phyloP scores from a whole-genome alignment of 139 green algal species.

The Nannochloris sp. region DNA sequence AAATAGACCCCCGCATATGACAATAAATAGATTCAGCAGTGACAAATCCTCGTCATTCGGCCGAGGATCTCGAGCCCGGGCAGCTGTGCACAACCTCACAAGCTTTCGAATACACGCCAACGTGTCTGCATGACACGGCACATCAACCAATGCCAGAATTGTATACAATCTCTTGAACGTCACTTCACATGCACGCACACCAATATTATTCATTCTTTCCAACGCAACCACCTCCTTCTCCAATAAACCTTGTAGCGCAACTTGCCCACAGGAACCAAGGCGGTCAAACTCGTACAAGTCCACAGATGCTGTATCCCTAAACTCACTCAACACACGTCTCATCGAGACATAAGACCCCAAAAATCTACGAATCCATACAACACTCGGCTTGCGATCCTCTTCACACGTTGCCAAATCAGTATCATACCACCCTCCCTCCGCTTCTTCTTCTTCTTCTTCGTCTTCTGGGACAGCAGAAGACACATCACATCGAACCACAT shows the following conservation, averaged over 20 bases:
- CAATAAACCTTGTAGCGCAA: no score
- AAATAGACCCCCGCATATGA: slow-evolving; percentile 67
- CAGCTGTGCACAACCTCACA: slow-evolving; percentile 39
- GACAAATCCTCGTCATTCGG: slow-evolving; percentile 35
- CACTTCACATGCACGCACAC: background rate
- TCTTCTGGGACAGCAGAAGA: background rate
- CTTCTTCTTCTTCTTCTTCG: slow-evolving; percentile 1
- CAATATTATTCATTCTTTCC: background rate
- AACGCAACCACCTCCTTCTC: background rate
- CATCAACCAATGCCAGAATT: slow-evolving; percentile 32
- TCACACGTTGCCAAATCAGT: slow-evolving; percentile 7
- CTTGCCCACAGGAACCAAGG: no score
- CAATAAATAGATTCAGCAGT: slow-evolving; percentile 65
- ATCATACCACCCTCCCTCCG: background rate
- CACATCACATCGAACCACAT: slow-evolving; percentile 18
- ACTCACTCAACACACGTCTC: background rate
- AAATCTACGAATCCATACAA: slow-evolving; percentile 23
- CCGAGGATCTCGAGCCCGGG: slow-evolving; percentile 17
- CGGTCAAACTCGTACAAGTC: no score
- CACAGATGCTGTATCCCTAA: no score
- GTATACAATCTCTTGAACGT: slow-evolving; percentile 31
- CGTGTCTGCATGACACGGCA: slow-evolving; percentile 37
- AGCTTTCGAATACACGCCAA: slow-evolving; percentile 34
- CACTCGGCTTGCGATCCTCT: slow-evolving; percentile 10
- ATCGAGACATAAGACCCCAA: slow-evolving; percentile 7